Base-by-base conservation (phyloP, 257 asterid genomes). In the Solanum clarkiae region DNA sequence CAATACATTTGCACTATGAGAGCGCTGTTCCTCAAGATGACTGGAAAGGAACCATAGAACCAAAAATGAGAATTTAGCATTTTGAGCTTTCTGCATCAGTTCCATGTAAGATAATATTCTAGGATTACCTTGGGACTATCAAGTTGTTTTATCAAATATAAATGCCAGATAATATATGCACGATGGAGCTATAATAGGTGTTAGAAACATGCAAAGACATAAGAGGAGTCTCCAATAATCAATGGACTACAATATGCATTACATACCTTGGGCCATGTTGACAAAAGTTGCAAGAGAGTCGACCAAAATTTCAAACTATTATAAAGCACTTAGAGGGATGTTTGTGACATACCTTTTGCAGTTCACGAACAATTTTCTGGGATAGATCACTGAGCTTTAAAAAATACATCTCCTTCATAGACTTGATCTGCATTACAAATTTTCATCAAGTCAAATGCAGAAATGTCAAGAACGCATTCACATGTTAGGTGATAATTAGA, bases 401-500 rank as follows among this genome's bases (percentile, higher is more conserved):
- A 63, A 71, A 91, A 92, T 94, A 90, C 94, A 86, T 81, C 81
- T 94, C 98, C 88, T 86, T 85, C 99, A 95, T 91, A 91, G 91
- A 84, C 86, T 93, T 95, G 72, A 96, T 91, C 98, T 96, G 98
- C 92, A 93, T 80, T 4, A 57, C 66, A 65, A 82, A 86, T 0
- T 60, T 40, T 82, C 77, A 82, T 51, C 13, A 66, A 82, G 36
- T 44, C 45, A 22, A 51, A 9, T 12, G 16, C 29, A 1, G 10
- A 45, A 72, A 45, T 72, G 53, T n/a, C 36, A 10, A 20, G 51
- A 70, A 47, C n/a, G 12, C 53, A 17, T 7, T 66, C 75, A 12
- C 47, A 8, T 32, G 47, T 32, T 66, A 32, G 12, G 29, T 70
- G 15, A 17, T 69, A 69, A 69, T 69, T 69, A 69, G 53, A 40